Base-by-base conservation (phyloP, 2,329 filamentous ascomycete genomes). In the Hypoxylon sp. region DNA sequence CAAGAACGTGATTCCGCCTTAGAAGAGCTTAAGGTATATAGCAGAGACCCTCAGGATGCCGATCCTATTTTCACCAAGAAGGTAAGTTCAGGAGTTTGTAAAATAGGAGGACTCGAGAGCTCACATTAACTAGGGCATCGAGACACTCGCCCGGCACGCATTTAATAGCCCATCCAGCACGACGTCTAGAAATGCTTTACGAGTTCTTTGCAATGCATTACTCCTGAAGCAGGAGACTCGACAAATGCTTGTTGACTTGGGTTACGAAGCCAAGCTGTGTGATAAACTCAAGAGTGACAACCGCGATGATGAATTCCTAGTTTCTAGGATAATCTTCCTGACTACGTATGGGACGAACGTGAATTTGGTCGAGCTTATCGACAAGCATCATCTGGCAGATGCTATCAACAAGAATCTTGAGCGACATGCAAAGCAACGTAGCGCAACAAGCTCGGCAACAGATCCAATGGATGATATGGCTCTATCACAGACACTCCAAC, bases 181-280 rank as follows among this genome's bases (percentile, higher is more conserved):
- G 8, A 89, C 91, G 1, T 91, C 92, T 2, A 89, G 90, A 63
- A 92, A 94, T 76, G 94, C 90, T 0, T 83, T 97, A 42, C 88
- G 94, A 74, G 94, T 94, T 73, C 81, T 98, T 52, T 94, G 93
- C 73, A 98, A 98, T 80, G 90, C 94, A 8, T 82, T 98, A 75
- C 84, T 97, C 0, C 85, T 97, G 17, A 85, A 90, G 68, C 83
- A 87, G 9, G 83, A 87, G 44, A 90, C 91, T 46, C 88, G 93
- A 55, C 91, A 95, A 77, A 85, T 87, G 48, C 90, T 96, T 58
- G 90, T 94, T 13, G 88, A 94, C 74, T 82, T 93, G 22, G 91
- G 87, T 8, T 91, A 88, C 75, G 88, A 88, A 44, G 81, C 85
- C 14, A 91, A 90, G 73, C 88, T 91, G 17, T 94, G 93, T 65